Evolutionary conservation across 2,329 filamentous ascomycete genomes (phyloP).

Genomic region (Xylaria sp.): DNA sequence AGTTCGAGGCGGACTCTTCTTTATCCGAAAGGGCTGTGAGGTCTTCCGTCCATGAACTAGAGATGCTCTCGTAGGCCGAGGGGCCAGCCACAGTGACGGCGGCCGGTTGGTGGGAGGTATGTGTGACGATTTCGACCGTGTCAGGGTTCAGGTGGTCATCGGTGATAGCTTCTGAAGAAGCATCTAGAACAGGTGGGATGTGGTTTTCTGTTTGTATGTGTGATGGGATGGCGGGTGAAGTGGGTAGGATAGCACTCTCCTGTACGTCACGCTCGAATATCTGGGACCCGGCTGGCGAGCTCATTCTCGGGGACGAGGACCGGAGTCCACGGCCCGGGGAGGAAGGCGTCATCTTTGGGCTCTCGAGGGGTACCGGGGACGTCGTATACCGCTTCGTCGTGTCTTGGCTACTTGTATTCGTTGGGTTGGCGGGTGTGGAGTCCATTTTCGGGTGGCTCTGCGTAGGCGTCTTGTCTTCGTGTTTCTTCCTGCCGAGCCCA

Average conservation of each 20-base stretch:
- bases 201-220: constrained; percentile 96
- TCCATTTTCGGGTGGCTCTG: constrained; percentile 50
- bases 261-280: constrained; percentile 98
- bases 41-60: constrained; percentile 68
- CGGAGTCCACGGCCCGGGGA: constrained; percentile 74
- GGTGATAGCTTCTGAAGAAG: constrained; percentile 91
- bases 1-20: constrained; percentile 76
- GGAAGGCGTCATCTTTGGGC: constrained; percentile 62
- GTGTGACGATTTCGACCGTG: constrained; percentile 91
- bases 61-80: constrained; percentile 55
- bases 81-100: constrained; percentile 71
- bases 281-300: constrained; percentile 80
- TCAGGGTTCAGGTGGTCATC: constrained; percentile 87
- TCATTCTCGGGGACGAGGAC: constrained; percentile 77
- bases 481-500: constrained; percentile 72
- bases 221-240: constrained; percentile 86
- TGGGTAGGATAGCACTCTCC: constrained; percentile 76
- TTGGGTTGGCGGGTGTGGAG: constrained; percentile 51
- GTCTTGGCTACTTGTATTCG: constrained; percentile 45
- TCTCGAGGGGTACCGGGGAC: constrained; percentile 57
- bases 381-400: constrained; percentile 56
- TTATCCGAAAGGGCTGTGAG: constrained; percentile 64
- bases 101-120: constrained; percentile 84
- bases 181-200: constrained; percentile 91
- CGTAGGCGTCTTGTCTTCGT: constrained; percentile 54